These are phyloP conservation scores for Trichoderma cornu-damae DNA, from an alignment of 2,329 filamentous ascomycete genomes.

Conservation along the genomic window DNA sequence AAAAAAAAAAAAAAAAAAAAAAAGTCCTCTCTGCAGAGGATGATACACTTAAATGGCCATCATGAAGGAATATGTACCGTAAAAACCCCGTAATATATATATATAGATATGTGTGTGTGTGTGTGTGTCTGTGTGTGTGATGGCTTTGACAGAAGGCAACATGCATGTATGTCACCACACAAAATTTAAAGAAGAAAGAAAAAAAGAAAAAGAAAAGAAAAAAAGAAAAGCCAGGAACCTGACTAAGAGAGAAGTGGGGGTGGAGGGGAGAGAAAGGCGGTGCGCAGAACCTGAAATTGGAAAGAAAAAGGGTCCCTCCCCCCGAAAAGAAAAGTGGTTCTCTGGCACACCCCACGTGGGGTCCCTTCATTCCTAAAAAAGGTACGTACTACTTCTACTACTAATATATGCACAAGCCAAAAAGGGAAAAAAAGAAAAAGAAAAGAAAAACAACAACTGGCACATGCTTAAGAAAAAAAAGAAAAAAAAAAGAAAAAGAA, in stretches of 20 bases:
- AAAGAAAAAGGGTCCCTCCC: not conserved
- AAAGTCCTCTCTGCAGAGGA: not conserved
- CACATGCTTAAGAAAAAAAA: no score
- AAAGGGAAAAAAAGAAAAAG: not conserved
- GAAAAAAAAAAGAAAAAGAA: no score
- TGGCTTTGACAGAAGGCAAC: no score
- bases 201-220: no score
- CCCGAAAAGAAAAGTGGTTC: not conserved
- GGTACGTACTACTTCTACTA: no score
- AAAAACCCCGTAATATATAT: not conserved
- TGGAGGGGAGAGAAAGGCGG: not conserved
- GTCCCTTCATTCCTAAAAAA: no score
- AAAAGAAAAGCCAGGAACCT: not conserved
- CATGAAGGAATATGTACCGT: not conserved
- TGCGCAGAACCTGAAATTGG: not conserved
- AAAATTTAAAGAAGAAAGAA: no score
- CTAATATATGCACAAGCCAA: no score
- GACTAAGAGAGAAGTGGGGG: not conserved
- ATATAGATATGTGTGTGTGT: not conserved
- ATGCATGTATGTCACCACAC: conserved; percentile 9
- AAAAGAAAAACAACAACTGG: not conserved
- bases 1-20: not conserved
- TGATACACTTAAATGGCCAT: conserved; percentile 1
- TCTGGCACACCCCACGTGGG: conserved; percentile 4
- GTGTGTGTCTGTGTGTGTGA: no score